Evolutionary conservation across 352 stramenopile genomes (phyloP), one percentile per base, ranked within the genome.

Genomic region (Globisporangium uncinulatum): DNA sequence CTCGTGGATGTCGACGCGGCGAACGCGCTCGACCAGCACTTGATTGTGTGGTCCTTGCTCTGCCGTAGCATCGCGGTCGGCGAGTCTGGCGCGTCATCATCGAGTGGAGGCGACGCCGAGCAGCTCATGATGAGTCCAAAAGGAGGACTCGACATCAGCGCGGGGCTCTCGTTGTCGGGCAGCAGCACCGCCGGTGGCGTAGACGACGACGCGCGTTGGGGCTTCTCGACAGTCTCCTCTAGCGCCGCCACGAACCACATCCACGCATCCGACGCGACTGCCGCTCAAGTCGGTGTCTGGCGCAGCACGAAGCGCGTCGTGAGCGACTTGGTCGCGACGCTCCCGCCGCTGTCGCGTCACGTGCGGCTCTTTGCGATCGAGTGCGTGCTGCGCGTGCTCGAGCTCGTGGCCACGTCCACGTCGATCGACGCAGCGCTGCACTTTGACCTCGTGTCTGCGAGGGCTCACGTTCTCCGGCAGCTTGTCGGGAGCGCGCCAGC

Each of bases 51-150:
- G 83, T 79, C 83, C 46, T 60, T 93, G 3, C 70, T 93, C 42
- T 93, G 77, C 51, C 83, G 83, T 34, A 88, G 83, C 52, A 85
- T 93, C 53, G 81, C 79, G 5, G 87, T 90, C 20, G 81, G 83
- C 3, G 83, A 92, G 59, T 87, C 77, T 8, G 73, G 68, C n/a
- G 78, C 69, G 36, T 64, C 62, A 0, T 79, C 74, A 36, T 51
- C 52, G 11, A 49, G 59, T 15, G 46, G 34, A 11, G 59, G 54
- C 15, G 57, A 46, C 53, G 43, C 56, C 11, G 67, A 78, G 17
- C 68, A 85, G 32, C 61, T 88, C 11, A 89, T 88, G 81, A 85
- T 85, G 73, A 89, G 76, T 36, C 79, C 79, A 10, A 87, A 87
- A 62, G 79, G 71, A n/a, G 59, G 24, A 29, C 24, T 76, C 10